A percentile compares a stretch with the other conserved stretches of the same genome.
Evolutionary conservation across 306 rosid genomes (phyloP).

Genomic region (Ormosia semicastrata): DNA sequence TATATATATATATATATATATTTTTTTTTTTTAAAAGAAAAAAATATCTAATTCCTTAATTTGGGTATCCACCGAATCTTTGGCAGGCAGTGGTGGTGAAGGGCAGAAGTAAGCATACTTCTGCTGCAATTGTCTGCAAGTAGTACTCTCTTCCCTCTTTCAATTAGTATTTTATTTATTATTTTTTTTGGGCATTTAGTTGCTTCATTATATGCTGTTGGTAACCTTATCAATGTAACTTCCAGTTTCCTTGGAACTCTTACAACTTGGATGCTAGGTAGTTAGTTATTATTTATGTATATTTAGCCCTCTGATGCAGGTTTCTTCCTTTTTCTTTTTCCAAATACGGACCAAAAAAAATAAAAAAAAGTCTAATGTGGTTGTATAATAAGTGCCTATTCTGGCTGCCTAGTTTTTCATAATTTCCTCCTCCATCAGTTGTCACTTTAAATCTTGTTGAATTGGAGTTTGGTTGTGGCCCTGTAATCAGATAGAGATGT

Average conservation of each 20-base stretch:
- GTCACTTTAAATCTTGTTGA: slow-evolving; percentile 4
- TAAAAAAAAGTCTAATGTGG: background rate
- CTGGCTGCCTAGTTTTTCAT: slow-evolving; percentile 3
- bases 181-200: background rate
- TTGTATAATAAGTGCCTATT: slow-evolving; percentile 10
- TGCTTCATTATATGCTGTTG: slow-evolving; percentile 18
- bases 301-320: slow-evolving; percentile 20
- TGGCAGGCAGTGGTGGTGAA: slow-evolving; percentile 44
- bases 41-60: slow-evolving; percentile 19
- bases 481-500: background rate
- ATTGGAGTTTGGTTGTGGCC: slow-evolving; percentile 2
- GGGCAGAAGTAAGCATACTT: slow-evolving; percentile 10
- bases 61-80: slow-evolving; percentile 46
- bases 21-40: background rate
- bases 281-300: slow-evolving; percentile 26
- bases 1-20: background rate
- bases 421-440: background rate
- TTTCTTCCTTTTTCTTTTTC: background rate
- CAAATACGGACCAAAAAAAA: slow-evolving; percentile 35
- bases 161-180: background rate
- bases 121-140: slow-evolving; percentile 6
- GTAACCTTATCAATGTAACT: slow-evolving; percentile 17
- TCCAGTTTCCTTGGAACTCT: slow-evolving; percentile 41
- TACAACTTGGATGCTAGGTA: slow-evolving; percentile 18
- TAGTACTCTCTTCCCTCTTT: slow-evolving; percentile 13